A percentile compares a stretch with the other conserved stretches of the same genome.
Evolutionary conservation across 768 basidiomycete genomes (phyloP).

Genomic region (Erythrobasidium yunnanense): DNA sequence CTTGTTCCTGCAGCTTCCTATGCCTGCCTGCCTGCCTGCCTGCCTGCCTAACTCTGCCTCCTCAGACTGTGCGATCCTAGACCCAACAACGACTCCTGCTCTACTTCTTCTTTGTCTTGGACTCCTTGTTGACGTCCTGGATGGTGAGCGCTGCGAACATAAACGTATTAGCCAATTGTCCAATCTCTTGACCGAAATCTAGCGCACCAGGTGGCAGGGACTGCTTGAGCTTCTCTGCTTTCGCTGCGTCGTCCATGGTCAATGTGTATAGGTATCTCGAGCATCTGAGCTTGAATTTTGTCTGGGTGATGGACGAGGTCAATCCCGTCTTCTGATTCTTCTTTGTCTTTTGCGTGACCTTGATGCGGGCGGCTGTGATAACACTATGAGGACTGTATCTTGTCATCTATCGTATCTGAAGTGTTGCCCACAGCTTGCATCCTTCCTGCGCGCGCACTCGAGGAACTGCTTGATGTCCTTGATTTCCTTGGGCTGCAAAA

Average conservation of each 20-base stretch:
- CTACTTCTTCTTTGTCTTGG: slow-evolving; percentile 56
- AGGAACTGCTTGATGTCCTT: slow-evolving; percentile 98
- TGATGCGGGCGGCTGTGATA: slow-evolving; percentile 95
- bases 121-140: slow-evolving; percentile 57
- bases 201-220: slow-evolving; percentile 85
- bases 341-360: slow-evolving; percentile 54
- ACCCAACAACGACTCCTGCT: too few species aligned
- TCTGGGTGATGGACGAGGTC: slow-evolving; percentile 44
- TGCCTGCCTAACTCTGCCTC: neutral
- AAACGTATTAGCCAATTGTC: too few species aligned
- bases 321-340: slow-evolving; percentile 31
- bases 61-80: neutral
- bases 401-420: too few species aligned
- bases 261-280: slow-evolving; percentile 96
- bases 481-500: slow-evolving; percentile 74
- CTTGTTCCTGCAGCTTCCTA: too few species aligned
- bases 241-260: slow-evolving; percentile 85
- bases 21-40: too few species aligned
- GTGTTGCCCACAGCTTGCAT: slow-evolving; percentile 89
- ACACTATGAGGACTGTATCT: neutral
- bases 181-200: too few species aligned
- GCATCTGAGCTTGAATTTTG: slow-evolving; percentile 99
- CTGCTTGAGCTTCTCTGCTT: slow-evolving; percentile 95
- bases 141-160: slow-evolving; percentile 58
- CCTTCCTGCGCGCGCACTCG: slow-evolving; percentile 91